Evolutionary conservation across 768 basidiomycete genomes (phyloP), one percentile per base, ranked within the genome.

Genomic region (Agaricus subrufescens): DNA sequence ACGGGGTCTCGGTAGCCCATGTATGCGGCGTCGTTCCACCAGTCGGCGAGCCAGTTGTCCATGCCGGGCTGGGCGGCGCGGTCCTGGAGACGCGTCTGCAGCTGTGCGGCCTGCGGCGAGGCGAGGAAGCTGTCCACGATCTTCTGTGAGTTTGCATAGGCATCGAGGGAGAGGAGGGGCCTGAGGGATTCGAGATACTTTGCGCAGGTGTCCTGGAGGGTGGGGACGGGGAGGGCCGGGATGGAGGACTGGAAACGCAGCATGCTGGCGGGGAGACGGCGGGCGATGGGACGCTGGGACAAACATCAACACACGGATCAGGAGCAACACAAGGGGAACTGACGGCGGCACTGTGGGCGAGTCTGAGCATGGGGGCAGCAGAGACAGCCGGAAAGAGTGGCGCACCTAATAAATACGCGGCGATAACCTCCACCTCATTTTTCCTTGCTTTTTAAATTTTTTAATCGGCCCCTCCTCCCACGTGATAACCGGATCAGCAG

Each of bases 11-110:
- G 81, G 66, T 91, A 91, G 5, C 75, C 87, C 87, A 92, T 86
- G 67, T 90, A 91, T 15, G 95, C 95, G 4, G 70, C 82, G 37
- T 97, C 92, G 71, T 98, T 95, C 96, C 96, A 99, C 97, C 97
- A 99, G 50, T 96, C 93, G 46, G 82, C 80, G n/a, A 99, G 78
- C 97, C 97, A 99, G 74, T 80, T 94, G 63, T 74, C 75, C 51
- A 73, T 69, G 15, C 70, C 69, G 1, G 82, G 80, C 26, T 83
- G 76, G 0, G 77, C 75, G 0, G 94, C 93, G 1, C 94, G 82
- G 23, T 81, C 77, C 66, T 91, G 78, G 34, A 98, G 78, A 2
- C 97, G 78, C 37, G 74, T 69, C 72, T 98, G 96, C 11, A 98
- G 80, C 54, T 84, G 81, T 14, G 79, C 76, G 1, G 84, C 85